Conservation (phyloP, 257 asterid genomes). For the Rhazya stricta region DNA sequence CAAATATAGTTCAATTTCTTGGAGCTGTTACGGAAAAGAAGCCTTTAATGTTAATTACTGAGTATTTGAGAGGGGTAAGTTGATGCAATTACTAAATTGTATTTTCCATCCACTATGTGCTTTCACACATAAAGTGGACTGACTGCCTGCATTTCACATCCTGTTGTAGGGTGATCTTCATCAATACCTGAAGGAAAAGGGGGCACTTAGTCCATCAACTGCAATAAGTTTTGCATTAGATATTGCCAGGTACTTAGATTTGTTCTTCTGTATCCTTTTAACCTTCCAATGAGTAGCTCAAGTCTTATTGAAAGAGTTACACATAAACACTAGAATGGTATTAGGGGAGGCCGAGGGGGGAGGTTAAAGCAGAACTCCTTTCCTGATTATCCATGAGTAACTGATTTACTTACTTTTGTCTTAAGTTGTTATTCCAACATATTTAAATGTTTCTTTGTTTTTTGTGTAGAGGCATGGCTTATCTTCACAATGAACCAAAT, state of each 20-base stretch:
- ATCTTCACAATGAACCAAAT: slow-evolving; percentile 97
- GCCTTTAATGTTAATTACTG: slow-evolving; percentile 93
- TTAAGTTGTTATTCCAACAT: background rate
- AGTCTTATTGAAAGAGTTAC: background rate
- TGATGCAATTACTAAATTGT: slow-evolving; percentile 17
- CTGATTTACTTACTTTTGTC: background rate
- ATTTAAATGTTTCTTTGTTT: background rate
- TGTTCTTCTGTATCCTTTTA: background rate
- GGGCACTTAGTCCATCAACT: slow-evolving; percentile 70
- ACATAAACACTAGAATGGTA: background rate
- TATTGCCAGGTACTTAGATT: slow-evolving; percentile 68
- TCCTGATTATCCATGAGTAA: background rate
- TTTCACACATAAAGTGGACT: slow-evolving; percentile 1
- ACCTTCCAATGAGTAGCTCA: background rate
- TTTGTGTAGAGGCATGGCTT: slow-evolving; percentile 84
- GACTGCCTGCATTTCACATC: slow-evolving; percentile 15
- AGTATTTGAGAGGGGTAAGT: slow-evolving; percentile 92
- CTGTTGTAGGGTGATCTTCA: slow-evolving; percentile 84
- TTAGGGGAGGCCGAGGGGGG: too few species aligned
- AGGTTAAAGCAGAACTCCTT: background rate
- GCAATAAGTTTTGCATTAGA: slow-evolving; percentile 86
- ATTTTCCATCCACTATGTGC: background rate
- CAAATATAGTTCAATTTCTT: slow-evolving; percentile 93
- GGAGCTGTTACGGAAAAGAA: slow-evolving; percentile 95
- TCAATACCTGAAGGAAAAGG: slow-evolving; percentile 89